These are phyloP conservation scores for Ophiocordyceps sinensis DNA, from an alignment of 2,329 filamentous ascomycete species.

Conservation along the genomic window DNA sequence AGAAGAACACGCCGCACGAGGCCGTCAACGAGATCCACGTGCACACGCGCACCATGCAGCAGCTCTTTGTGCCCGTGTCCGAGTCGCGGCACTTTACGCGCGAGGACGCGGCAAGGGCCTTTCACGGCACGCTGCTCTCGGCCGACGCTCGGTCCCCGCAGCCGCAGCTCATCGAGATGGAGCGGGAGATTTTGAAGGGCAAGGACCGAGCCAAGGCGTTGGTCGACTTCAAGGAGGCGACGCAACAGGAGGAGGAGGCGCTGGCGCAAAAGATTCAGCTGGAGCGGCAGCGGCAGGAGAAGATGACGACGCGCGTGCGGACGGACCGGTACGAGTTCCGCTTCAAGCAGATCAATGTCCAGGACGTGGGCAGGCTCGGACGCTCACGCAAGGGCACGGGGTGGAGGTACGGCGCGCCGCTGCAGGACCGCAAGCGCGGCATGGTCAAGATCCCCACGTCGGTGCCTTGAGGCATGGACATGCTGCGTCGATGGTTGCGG, in stretches of 20 bases:
- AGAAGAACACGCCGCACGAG: conserved; percentile 36
- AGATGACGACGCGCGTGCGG: conserved; percentile 27
- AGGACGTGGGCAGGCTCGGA: conserved; percentile 40
- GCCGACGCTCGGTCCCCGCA: conserved; percentile 48
- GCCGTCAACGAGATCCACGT: conserved; percentile 50
- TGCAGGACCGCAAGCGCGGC: conserved; percentile 48
- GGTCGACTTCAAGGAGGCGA: conserved; percentile 24
- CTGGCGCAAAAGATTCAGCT: conserved; percentile 19
- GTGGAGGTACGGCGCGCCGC: conserved; percentile 49
- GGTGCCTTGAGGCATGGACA: conserved; percentile 28
- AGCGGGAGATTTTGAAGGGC: conserved; percentile 29
- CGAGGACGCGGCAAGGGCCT: conserved; percentile 50
- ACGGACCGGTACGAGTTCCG: conserved; percentile 46
- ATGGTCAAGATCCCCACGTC: conserved; percentile 52
- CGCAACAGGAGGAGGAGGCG: conserved; percentile 27
- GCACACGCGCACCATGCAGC: conserved; percentile 46
- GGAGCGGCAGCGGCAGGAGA: conserved; percentile 21
- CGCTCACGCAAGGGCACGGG: conserved; percentile 37
- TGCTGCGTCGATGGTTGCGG: background rate
- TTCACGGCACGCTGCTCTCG: conserved; percentile 44
- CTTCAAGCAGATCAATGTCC: conserved; percentile 44
- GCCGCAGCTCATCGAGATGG: conserved; percentile 43
- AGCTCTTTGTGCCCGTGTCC: conserved; percentile 49
- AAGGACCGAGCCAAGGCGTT: conserved; percentile 21
- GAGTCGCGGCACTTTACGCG: conserved; percentile 51